These are phyloP conservation scores for Leccinum pallidistipes DNA, from an alignment of 1,284 basidiomycete genomes.

Conservation along the genomic window DNA sequence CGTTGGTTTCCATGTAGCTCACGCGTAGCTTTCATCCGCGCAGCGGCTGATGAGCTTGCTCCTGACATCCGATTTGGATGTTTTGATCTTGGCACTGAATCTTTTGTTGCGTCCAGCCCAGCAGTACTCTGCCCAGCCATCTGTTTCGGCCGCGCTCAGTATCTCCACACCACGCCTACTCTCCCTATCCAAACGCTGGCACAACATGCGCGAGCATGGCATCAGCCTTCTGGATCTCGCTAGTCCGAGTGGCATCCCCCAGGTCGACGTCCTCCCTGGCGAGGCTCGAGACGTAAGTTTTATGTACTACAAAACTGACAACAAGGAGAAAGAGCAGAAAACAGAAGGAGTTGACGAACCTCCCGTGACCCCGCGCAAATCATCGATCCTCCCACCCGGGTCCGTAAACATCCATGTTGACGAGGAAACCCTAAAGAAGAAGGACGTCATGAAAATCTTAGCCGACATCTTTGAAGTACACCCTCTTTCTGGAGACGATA, in stretches of 20 bases:
- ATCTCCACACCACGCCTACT: constrained; percentile 74
- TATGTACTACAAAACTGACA: constrained; percentile 68
- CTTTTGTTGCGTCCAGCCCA: constrained; percentile 91
- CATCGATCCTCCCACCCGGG: constrained; percentile 36
- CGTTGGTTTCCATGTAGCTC: constrained; percentile 13
- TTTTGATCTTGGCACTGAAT: constrained; percentile 83
- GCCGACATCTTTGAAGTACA: constrained; percentile 74
- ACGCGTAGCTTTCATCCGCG: constrained; percentile 12
- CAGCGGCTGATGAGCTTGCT: constrained; percentile 91
- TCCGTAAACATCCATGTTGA: constrained; percentile 68
- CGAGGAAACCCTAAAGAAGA: constrained; percentile 56
- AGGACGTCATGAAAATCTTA: constrained; percentile 71
- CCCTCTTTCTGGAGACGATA: constrained; percentile 79
- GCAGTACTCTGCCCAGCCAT: constrained; percentile 86
- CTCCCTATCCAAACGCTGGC: constrained; percentile 73
- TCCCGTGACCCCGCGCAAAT: constrained; percentile 40
- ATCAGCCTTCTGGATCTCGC: constrained; percentile 70
- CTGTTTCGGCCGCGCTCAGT: constrained; percentile 73
- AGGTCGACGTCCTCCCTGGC: constrained; percentile 59
- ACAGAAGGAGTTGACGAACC: constrained; percentile 40
- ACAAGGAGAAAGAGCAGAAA: constrained; percentile 45
- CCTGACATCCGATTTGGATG: constrained; percentile 86
- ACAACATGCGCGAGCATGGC: constrained; percentile 71
- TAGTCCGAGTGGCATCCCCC: constrained; percentile 48
- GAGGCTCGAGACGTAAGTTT: constrained; percentile 77